These are phyloP conservation scores for Podila epigama DNA, from an alignment of 192 early-diverging fungal genomes.

Conservation along the genomic window DNA sequence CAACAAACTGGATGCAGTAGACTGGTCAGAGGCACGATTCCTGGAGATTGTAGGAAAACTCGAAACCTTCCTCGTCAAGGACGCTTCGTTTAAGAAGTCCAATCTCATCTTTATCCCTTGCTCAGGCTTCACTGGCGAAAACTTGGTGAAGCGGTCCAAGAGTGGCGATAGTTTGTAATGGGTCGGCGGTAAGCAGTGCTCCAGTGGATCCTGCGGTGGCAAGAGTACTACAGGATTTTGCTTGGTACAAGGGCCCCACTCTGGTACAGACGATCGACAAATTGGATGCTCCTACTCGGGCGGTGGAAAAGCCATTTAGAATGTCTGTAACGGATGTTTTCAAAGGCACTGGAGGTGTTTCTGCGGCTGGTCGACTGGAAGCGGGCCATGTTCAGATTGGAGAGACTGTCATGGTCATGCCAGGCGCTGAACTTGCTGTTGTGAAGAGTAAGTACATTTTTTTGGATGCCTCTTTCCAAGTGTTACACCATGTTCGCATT, in stretches of 20 bases:
- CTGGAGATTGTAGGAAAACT: slow-evolving; percentile 77
- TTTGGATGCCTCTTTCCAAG: background rate
- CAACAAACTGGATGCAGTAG: slow-evolving; percentile 94
- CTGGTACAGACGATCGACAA: slow-evolving; percentile 79
- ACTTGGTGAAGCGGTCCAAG: slow-evolving; percentile 66
- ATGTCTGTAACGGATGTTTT: slow-evolving; percentile 90
- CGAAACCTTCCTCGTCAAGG: slow-evolving; percentile 67
- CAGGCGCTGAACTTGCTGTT: slow-evolving; percentile 75
- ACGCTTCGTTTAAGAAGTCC: slow-evolving; percentile 81
- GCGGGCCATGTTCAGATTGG: slow-evolving; percentile 89
- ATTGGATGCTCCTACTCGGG: slow-evolving; percentile 76
- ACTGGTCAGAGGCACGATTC: slow-evolving; percentile 85
- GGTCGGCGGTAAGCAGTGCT: slow-evolving; percentile 31
- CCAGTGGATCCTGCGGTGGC: slow-evolving; percentile 2
- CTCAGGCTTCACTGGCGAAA: slow-evolving; percentile 91
- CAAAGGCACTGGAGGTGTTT: slow-evolving; percentile 87
- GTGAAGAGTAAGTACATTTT: slow-evolving; percentile 71
- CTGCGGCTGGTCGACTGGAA: slow-evolving; percentile 88
- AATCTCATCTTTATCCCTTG: slow-evolving; percentile 88
- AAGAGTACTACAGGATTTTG: slow-evolving; percentile 31
- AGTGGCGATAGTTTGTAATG: slow-evolving; percentile 35
- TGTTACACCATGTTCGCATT: background rate
- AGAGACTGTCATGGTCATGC: slow-evolving; percentile 82
- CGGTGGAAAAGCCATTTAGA: slow-evolving; percentile 83
- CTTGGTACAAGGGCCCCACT: slow-evolving; percentile 86